Evolutionary conservation across 116 monocot genomes (phyloP).

Genomic region (Dioscorea cayenensis): DNA sequence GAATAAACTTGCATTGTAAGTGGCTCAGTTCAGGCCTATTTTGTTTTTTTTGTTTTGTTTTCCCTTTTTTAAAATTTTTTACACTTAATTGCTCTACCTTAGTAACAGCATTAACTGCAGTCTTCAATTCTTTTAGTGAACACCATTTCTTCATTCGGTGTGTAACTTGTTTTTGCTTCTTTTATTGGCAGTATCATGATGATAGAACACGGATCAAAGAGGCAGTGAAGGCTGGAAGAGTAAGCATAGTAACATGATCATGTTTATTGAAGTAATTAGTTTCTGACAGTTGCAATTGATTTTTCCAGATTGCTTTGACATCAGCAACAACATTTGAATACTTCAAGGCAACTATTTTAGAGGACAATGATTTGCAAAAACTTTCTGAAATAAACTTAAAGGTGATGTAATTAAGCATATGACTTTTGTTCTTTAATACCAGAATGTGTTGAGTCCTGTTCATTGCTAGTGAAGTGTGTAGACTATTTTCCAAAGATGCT

Average conservation of each 20-base stretch:
- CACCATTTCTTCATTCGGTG: background rate
- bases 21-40: too few species aligned
- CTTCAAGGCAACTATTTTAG: slow-evolving; percentile 44
- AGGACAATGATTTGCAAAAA: slow-evolving; percentile 37
- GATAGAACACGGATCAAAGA: slow-evolving; percentile 76
- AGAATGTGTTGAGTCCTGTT: background rate
- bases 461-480: background rate
- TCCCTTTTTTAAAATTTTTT: too few species aligned
- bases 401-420: slow-evolving; percentile 22
- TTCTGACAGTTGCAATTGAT: background rate
- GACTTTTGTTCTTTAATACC: background rate
- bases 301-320: slow-evolving; percentile 51
- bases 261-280: background rate
- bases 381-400: slow-evolving; percentile 76
- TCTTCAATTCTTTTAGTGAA: background rate
- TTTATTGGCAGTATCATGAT: slow-evolving; percentile 69
- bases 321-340: slow-evolving; percentile 62
- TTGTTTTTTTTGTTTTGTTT: too few species aligned
- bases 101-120: background rate
- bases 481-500: too few species aligned
- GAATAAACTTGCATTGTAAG: too few species aligned
- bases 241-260: slow-evolving; percentile 5
- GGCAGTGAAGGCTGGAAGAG: slow-evolving; percentile 65
- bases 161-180: background rate
- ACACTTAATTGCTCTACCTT: too few species aligned